phyloP scores from a whole-genome alignment of 495 filamentous ascomycete genomes.

The Astrothelium macrocarpum region DNA sequence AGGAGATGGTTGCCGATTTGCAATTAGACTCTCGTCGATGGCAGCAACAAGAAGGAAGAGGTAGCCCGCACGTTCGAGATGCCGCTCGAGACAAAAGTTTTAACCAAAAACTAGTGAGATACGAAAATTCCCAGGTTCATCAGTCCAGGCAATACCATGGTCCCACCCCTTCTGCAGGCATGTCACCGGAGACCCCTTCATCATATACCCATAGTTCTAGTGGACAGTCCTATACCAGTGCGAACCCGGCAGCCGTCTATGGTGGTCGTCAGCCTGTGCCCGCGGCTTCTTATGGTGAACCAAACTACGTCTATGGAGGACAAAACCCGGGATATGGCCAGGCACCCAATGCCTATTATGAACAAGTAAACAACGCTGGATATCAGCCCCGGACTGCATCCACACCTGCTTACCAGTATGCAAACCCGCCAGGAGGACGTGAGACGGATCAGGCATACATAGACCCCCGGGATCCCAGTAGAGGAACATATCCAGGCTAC shows the following conservation, averaged over 20 bases:
- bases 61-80: constrained; percentile 46
- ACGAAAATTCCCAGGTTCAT: constrained; percentile 43
- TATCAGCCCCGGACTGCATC: not conserved
- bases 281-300: constrained; percentile 5
- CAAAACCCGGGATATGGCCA: constrained; percentile 15
- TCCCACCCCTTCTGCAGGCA: constrained; percentile 17
- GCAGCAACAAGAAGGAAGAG: constrained; percentile 63
- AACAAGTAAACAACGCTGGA: not conserved
- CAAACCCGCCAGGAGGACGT: not conserved
- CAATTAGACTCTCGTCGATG: constrained; percentile 73
- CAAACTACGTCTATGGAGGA: constrained; percentile 14
- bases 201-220: not conserved
- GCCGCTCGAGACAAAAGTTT: constrained; percentile 28
- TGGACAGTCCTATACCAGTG: not conserved
- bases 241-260: not conserved
- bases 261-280: not conserved
- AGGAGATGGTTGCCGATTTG: constrained; percentile 86
- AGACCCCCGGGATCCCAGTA: not conserved
- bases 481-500: not conserved
- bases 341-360: not conserved
- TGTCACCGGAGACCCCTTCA: not conserved
- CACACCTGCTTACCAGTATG: not conserved
- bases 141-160: constrained; percentile 43
- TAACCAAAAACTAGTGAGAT: constrained; percentile 41
- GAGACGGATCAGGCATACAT: not conserved